phyloP scores from a whole-genome alignment of 1,284 basidiomycete genomes.

The Clitocybe nebularis region DNA sequence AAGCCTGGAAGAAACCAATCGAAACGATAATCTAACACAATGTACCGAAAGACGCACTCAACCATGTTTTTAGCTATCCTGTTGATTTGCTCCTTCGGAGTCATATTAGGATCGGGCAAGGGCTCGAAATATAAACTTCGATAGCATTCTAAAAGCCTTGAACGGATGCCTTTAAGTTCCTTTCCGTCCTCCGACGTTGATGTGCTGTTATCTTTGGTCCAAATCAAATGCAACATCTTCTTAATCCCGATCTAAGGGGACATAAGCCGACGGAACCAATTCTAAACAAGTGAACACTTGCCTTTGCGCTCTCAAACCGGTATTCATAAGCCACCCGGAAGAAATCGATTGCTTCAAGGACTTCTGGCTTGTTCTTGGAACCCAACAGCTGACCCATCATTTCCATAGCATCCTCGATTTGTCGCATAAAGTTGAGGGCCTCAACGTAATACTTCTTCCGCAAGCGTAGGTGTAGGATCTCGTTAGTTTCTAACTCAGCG shows the following conservation, averaged over 20 bases:
- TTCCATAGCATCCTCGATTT: slow-evolving; percentile 78
- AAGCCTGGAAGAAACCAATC: slow-evolving; percentile 52
- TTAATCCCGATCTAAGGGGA: slow-evolving; percentile 72
- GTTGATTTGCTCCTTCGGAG: slow-evolving; percentile 81
- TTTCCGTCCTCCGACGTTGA: slow-evolving; percentile 83
- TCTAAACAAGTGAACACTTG: slow-evolving; percentile 27
- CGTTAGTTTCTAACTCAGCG: slow-evolving; percentile 59
- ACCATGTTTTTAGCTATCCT: slow-evolving; percentile 99
- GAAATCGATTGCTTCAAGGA: slow-evolving; percentile 94
- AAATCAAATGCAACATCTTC: slow-evolving; percentile 97
- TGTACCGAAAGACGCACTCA: slow-evolving; percentile 55
- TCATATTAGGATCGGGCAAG: slow-evolving; percentile 51
- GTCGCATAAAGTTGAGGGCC: slow-evolving; percentile 82
- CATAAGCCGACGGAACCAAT: slow-evolving; percentile 2
- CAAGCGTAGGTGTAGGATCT: slow-evolving; percentile 71
- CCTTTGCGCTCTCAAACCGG: slow-evolving; percentile 74
- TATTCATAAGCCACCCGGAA: slow-evolving; percentile 87
- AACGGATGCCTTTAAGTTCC: slow-evolving; percentile 86
- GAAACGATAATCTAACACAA: slow-evolving; percentile 4
- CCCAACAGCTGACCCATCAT: slow-evolving; percentile 78
- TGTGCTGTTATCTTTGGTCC: slow-evolving; percentile 89
- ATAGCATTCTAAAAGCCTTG: slow-evolving; percentile 89
- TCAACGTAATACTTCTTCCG: slow-evolving; percentile 88
- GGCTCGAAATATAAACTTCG: slow-evolving; percentile 87
- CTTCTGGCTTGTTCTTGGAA: slow-evolving; percentile 90